These are phyloP conservation scores for Trichoderma breve DNA, from an alignment of 2,329 filamentous ascomycete genomes.

Conservation along the genomic window DNA sequence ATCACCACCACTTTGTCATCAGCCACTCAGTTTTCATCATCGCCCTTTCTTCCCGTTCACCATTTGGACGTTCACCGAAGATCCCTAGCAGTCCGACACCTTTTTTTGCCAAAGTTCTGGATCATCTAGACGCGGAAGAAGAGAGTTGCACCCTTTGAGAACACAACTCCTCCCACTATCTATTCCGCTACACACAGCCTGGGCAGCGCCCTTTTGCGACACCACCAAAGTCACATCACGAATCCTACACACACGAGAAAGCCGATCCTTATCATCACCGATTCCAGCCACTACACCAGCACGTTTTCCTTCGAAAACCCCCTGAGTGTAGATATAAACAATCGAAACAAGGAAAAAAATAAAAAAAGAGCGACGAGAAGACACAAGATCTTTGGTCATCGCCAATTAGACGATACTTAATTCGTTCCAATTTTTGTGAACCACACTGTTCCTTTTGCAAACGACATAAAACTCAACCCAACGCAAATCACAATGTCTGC, in stretches of 20 bases:
- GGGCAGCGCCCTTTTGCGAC: conserved; percentile 36
- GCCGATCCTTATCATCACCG: conserved; percentile 38
- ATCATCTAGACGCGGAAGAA: conserved; percentile 32
- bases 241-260: conserved; percentile 39
- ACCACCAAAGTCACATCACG: conserved; percentile 38
- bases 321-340: conserved; percentile 76
- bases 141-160: conserved; percentile 28
- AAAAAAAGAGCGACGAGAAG: conserved; percentile 33
- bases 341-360: conserved; percentile 33
- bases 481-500: conserved; percentile 63
- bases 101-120: conserved; percentile 33
- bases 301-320: conserved; percentile 88
- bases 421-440: conserved; percentile 21
- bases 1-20: conserved; percentile 24
- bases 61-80: conserved; percentile 22
- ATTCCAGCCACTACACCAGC: conserved; percentile 68
- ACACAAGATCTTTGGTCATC: conserved; percentile 29
- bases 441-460: conserved; percentile 15
- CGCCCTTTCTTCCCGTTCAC: conserved; percentile 33
- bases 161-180: conserved; percentile 30
- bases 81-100: conserved; percentile 23
- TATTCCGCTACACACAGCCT: conserved; percentile 34
- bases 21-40: conserved; percentile 35
- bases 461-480: not conserved
- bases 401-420: conserved; percentile 18